Conservation (phyloP, 2,329 filamentous ascomycete genomes). For the Penicillium rolfsii region DNA sequence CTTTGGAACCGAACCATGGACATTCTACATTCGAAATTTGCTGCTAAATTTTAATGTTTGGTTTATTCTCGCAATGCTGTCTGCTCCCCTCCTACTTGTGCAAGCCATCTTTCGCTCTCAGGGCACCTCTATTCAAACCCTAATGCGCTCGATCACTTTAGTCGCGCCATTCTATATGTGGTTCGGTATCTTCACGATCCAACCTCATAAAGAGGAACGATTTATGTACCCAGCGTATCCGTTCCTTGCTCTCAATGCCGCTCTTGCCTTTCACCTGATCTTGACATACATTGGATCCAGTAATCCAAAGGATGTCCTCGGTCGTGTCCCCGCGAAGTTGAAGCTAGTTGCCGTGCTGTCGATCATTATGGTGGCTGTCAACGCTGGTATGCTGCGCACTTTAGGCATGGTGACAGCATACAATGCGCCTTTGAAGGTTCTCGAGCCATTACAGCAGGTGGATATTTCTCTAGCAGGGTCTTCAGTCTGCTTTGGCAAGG, state of each 20-base stretch:
- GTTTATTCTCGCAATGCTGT: conserved; percentile 77
- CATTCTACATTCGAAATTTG: conserved; percentile 92
- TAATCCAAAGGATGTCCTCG: conserved; percentile 67
- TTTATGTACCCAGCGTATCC: conserved; percentile 99
- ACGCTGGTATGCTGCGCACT: conserved; percentile 70
- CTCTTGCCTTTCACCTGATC: conserved; percentile 79
- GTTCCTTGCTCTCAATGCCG: conserved; percentile 84
- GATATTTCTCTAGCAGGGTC: conserved; percentile 64
- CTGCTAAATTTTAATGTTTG: conserved; percentile 94
- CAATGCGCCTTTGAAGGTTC: conserved; percentile 73
- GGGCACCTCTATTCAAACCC: conserved; percentile 66
- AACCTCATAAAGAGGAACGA: conserved; percentile 96
- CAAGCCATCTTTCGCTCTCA: conserved; percentile 69
- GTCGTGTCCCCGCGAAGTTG: conserved; percentile 73
- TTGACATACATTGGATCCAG: conserved; percentile 73
- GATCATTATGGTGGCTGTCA: conserved; percentile 65
- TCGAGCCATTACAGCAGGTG: conserved; percentile 51
- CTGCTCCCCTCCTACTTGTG: conserved; percentile 73
- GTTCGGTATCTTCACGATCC: conserved; percentile 85
- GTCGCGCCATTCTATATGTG: conserved; percentile 90
- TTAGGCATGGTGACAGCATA: conserved; percentile 80
- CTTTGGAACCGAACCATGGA: conserved; percentile 95
- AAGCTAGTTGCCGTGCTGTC: conserved; percentile 68
- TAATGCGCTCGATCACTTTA: conserved; percentile 76
- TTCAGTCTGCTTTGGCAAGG: conserved; percentile 86